Evolutionary conservation across 179 eudicot genomes (phyloP), one percentile per base, ranked within the genome.

Genomic region (Pouteria campechiana): DNA sequence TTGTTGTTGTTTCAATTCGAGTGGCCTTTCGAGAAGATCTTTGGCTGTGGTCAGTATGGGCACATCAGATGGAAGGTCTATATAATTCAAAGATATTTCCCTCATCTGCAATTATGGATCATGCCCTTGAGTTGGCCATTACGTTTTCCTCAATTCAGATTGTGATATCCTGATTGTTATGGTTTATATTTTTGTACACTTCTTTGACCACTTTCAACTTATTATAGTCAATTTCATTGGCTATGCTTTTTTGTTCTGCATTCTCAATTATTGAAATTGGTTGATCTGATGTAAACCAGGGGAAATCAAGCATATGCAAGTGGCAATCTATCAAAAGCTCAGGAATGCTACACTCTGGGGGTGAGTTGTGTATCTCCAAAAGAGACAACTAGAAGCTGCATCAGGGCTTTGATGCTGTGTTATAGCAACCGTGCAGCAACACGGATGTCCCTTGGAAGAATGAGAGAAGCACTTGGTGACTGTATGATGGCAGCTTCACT

Each of bases 361-460:
- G 74, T 90, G 40, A 63, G 69, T 57, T 57, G 75, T 51, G 50
- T 77, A 27, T 60, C 71, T 41, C 56, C 46, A 16, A 45, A 34
- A 1, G 52, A 54, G 43, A 40, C 56, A 38, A 41, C 70, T 37
- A 70, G 42, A 52, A 65, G 22, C 36, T 58, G 67, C 44, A 32
- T 52, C 37, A 61, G 64, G 53, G 82, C 94, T 54, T 79, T 86
- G 57, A 75, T 86, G 52, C 73, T 85, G 28, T 90, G 98, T 63
- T 90, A 90, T 64, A 86, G 92, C 73, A 90, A 90, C 51, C 98
- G 98, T 38, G 96, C 96, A 53, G 98, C 96, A 36, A 71, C 92
- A 27, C 71, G 84, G 38, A 79, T 87, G 94, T 74, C 79, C 58
- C 72, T 71, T 58, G 84, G 85, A 44, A 77, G 78, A 68, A 58